Evolutionary conservation across 2,329 filamentous ascomycete genomes (phyloP), one percentile per base, ranked within the genome.

Genomic region (Penicillium corylophilum): DNA sequence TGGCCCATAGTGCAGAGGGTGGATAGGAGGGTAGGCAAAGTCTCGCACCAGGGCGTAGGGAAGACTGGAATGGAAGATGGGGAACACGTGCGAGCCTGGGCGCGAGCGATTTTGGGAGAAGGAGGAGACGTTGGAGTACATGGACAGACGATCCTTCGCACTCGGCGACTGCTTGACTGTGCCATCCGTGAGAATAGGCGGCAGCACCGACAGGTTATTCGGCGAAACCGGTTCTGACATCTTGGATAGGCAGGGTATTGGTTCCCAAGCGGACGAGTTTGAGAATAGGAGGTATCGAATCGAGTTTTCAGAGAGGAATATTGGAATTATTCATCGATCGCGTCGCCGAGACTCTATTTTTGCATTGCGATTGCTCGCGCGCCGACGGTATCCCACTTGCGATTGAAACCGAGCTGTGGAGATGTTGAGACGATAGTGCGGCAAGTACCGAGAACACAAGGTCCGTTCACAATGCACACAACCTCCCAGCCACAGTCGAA

Each of bases 1-100:
- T n/a, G 93, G 89, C 1, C 94, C 94, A 78, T 96, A 96, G 77
- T 97, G 94, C 72, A 96, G 80, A 39, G 90, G 91, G 71, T 97
- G 89, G 49, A 82, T 80, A 23, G 82, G 70, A 28, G 90, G 85
- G 70, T 97, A 99, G 61, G 94, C 94, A 75, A 97, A 99, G 78
- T 99, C 94, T 66, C 94, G 88, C 59, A 99, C 92, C 40, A 90
- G 79, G n/a, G 91, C 86, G 71, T 96, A 96, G 6, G 89, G 74
- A 16, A 96, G 82, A 68, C 86, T 95, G 52, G 91, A 94, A 64
- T 90, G 87, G 72, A 90, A 94, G 64, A 88, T 78, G 15, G 90
- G 88, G 66, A 94, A 93, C 56, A 89, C 81, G 66, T 88, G 83
- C n/a, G 90, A 95, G 50, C 81, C 81, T 18, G 91, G 90, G 54